phyloP scores from a whole-genome alignment of 805 yeast genomes.

The Yarrowia sp. region DNA sequence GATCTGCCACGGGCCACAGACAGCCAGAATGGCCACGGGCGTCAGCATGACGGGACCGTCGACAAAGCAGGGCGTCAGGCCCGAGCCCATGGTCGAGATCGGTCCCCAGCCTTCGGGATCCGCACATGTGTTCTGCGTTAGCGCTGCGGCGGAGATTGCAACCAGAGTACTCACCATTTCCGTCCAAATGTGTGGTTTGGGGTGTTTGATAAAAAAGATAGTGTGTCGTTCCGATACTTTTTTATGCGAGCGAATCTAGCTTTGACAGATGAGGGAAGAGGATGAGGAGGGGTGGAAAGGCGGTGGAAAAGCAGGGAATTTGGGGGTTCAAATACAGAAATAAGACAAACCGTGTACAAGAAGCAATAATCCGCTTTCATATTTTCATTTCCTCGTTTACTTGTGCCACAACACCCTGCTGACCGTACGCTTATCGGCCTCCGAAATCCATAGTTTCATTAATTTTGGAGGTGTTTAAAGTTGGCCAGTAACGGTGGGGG shows the following conservation, averaged over 20 bases:
- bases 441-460: constrained; percentile 30
- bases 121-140: constrained; percentile 39
- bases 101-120: constrained; percentile 52
- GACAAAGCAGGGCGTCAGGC: constrained; percentile 52
- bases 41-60: constrained; percentile 50
- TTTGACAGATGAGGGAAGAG: neutral
- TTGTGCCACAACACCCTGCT: no score
- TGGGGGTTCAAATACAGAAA: no score
- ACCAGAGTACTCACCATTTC: constrained; percentile 18
- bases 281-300: neutral
- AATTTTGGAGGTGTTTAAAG: constrained; percentile 23
- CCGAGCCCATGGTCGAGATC: constrained; percentile 45
- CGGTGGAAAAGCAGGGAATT: neutral
- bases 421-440: neutral
- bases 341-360: no score
- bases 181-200: constrained; percentile 16
- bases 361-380: no score
- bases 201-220: constrained; percentile 9
- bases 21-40: constrained; percentile 47
- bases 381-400: no score
- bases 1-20: constrained; percentile 48
- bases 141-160: neutral
- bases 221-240: neutral
- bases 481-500: constrained; percentile 35
- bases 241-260: constrained; percentile 32